Evolutionary conservation across 805 yeast genomes (phyloP).

Genomic region (Starmerella apis): DNA sequence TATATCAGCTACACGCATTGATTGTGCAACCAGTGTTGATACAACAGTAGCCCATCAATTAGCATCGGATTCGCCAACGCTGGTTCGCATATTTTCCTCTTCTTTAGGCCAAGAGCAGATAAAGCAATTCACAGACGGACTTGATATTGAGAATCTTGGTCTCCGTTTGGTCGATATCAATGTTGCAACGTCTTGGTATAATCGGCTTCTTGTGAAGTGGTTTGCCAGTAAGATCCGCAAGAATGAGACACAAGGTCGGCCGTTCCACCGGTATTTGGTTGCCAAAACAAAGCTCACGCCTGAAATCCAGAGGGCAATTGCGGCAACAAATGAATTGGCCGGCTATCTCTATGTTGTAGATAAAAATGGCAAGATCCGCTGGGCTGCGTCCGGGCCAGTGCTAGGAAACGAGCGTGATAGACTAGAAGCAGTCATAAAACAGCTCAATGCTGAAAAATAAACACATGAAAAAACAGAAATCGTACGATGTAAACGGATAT

Average conservation of each 20-base stretch:
- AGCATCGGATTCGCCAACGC: conserved; percentile 38
- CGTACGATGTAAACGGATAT: too few species aligned
- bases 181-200: conserved; percentile 61
- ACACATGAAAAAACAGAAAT: too few species aligned
- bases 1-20: conserved; percentile 47
- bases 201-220: conserved; percentile 51
- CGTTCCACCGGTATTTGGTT: conserved; percentile 52
- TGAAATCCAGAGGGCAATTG: conserved; percentile 46
- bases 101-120: conserved; percentile 61
- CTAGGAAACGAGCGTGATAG: conserved; percentile 45
- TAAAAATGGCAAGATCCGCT: conserved; percentile 59
- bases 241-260: conserved; percentile 35
- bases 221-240: conserved; percentile 40
- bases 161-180: conserved; percentile 69
- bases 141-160: conserved; percentile 35
- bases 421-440: background rate
- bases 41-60: conserved; percentile 9
- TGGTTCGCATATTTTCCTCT: conserved; percentile 57
- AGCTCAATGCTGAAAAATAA: background rate
- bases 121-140: conserved; percentile 45
- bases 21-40: conserved; percentile 26
- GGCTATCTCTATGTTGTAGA: conserved; percentile 81
- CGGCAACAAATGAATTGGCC: conserved; percentile 63
- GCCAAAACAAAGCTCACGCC: conserved; percentile 50
- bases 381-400: conserved; percentile 86